Evolutionary conservation across 1,139 yeast species (phyloP), one percentile per base, ranked within the genome.

Genomic region (Lodderomyces metapsilosis): DNA sequence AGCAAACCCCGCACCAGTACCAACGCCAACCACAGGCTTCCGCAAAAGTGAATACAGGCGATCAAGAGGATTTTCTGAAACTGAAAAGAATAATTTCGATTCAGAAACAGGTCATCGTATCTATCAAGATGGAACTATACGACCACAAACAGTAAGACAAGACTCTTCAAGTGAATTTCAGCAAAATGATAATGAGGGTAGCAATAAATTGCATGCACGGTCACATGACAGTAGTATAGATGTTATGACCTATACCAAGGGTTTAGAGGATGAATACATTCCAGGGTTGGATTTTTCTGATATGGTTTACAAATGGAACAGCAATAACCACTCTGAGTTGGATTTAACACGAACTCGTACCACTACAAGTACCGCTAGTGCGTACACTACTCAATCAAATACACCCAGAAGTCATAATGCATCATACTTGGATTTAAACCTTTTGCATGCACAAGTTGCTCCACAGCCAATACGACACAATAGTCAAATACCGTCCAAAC

Each of bases 231-330:
- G 58, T 34, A 48, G 50, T 30, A 45, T 54, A 6, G 58, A 52
- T 35, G 28, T 30, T 6, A 52, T 48, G 12, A 47, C 39, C 11
- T 46, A 40, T 15, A 46, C 44, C 17, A 52, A 47, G 17, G 88
- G 86, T 1, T 64, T 83, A 49, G 84, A 81, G 52, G 91, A 84
- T 57, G 91, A 84, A 53, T 84, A 83, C 52, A 74, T 84, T 12
- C 89, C 89, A 0, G 86, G 82, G 21, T 63, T 84, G 34, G 78
- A 76, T 49, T 79, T 78, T 51, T 68, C 72, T 15, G 69, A 71
- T 35, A 62, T 68, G 58, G 53, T 71, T 2, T 62, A 62, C 48
- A 57, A 61, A 40, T 72, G 78, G 78, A 62, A 61, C 43, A 51
- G 52, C 20, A 62, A 61, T 43, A 51, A 52, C 22, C 37, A 28